Conservation (phyloP, 768 basidiomycete species). For the Calocybe indica region DNA sequence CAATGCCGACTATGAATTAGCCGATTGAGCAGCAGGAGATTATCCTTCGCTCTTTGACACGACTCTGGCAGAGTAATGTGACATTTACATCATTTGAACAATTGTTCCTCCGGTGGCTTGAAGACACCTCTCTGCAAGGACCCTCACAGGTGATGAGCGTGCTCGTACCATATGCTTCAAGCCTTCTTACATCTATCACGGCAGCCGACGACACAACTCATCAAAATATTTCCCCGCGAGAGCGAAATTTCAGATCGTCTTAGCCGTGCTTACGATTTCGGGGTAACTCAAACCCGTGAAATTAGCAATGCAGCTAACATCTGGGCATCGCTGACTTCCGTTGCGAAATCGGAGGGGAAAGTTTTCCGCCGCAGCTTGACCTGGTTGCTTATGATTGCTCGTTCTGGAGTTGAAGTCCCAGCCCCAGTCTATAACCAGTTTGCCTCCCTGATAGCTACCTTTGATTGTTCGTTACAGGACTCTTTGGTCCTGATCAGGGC, state of each 20-base stretch:
- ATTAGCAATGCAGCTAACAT: not conserved
- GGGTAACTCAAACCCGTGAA: constrained; percentile 21
- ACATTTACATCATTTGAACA: constrained; percentile 54
- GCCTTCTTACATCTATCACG: not conserved
- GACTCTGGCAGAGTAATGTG: constrained; percentile 45
- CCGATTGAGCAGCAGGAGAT: constrained; percentile 25
- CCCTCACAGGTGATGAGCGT: constrained; percentile 32
- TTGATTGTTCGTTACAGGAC: constrained; percentile 34
- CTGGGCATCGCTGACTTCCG: constrained; percentile 23
- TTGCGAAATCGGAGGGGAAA: constrained; percentile 33
- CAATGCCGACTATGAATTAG: not conserved
- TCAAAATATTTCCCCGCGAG: constrained; percentile 53
- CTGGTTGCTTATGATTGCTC: constrained; percentile 58
- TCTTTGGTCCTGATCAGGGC: constrained; percentile 48
- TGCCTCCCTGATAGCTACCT: constrained; percentile 30
- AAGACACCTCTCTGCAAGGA: constrained; percentile 30
- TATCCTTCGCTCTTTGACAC: constrained; percentile 45
- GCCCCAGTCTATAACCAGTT: constrained; percentile 43
- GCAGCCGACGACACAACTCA: constrained; percentile 49
- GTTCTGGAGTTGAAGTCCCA: constrained; percentile 63
- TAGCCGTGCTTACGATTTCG: constrained; percentile 28
- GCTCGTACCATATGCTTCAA: no score
- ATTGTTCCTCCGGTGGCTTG: constrained; percentile 56
- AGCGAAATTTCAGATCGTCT: constrained; percentile 33
- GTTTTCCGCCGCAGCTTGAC: constrained; percentile 43